Evolutionary conservation across 352 stramenopile species (phyloP).

Genomic region (Phytophthora podocarpi): DNA sequence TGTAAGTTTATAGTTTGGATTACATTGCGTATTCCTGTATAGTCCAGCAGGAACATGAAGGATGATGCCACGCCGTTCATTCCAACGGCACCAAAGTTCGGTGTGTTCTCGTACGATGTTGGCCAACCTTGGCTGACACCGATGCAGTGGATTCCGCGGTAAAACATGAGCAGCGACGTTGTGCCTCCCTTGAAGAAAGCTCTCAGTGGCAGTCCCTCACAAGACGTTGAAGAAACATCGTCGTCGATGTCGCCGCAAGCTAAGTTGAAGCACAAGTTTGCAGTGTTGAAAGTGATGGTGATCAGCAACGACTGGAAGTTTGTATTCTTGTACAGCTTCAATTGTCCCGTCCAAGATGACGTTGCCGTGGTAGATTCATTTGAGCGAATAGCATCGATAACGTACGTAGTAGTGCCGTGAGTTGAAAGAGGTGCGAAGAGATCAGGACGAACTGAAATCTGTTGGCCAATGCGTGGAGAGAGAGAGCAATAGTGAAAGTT

Average conservation of each 20-base stretch:
- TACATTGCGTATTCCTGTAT: slow-evolving; percentile 1
- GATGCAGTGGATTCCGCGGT: slow-evolving; percentile 4
- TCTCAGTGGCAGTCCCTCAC: slow-evolving; percentile 6
- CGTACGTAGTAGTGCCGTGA: not conserved
- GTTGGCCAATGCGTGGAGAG: too few species aligned
- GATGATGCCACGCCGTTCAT: slow-evolving; percentile 9
- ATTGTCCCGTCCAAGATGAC: slow-evolving; percentile 1
- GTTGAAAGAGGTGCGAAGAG: not conserved
- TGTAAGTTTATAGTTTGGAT: slow-evolving; percentile 11
- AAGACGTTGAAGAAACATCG: slow-evolving; percentile 12
- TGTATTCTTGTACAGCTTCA: slow-evolving; percentile 12
- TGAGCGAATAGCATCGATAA: not conserved
- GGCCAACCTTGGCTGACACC: slow-evolving; percentile 14
- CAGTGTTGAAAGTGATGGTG: slow-evolving; percentile 10
- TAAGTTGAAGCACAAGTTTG: slow-evolving; percentile 14
- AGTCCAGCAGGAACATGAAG: slow-evolving; percentile 15
- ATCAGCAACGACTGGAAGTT: slow-evolving; percentile 3
- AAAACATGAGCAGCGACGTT: slow-evolving; percentile 10
- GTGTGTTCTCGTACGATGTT: not conserved
- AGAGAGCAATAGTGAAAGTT: too few species aligned
- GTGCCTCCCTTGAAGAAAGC: not conserved
- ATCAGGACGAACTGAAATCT: too few species aligned
- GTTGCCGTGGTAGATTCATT: not conserved
- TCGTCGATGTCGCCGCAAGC: slow-evolving; percentile 16
- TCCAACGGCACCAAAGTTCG: not conserved